Base-by-base conservation (phyloP, 1,139 yeast species). In the Debaryomycetaceae sp. region DNA sequence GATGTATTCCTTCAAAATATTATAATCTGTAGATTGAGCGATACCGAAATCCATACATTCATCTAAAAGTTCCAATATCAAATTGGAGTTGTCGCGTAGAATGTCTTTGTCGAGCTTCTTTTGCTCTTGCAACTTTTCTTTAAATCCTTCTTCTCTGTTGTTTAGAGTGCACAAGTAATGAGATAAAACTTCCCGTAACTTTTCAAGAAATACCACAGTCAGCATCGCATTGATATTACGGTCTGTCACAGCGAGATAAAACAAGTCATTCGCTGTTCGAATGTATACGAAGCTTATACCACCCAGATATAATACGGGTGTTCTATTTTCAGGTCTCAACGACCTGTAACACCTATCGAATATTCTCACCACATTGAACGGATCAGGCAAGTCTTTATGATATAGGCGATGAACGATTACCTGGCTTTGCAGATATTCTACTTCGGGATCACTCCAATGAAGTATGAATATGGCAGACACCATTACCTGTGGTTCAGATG, bases 11-110 rank as follows among this genome's bases (percentile, higher is more conserved):
- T 69, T 71, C 36, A 74, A 57, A 31, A 74, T 66, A 47, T 70
- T 73, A 52, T 65, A 72, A 51, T 74, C 78, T 1, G 78, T 71
- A 44, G 66, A 59, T 49, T 74, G 79, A 11, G 70, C 55, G 5
- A 73, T 54, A 6, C 79, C 79, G 45, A 67, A 65, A 49, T 74
- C 79, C 62, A 74, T 63, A 51, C 78, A 72, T 49, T 74, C 79
- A 45, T 74, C 79, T 23, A 74, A 51, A 5, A 74, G 55, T 50
- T 74, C 79, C 44, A 67, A 69, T 8, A 74, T 62, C 38, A 74
- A 57, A 42, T 65, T 66, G 41, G 66, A 59, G 49, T 73, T 74
- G 47, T 74, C 79, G n/a, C 64, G 50, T 3, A 74, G 60, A 5
- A 59, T 48, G 39, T 74, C 78, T 39, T 60, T 60, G 43, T 65